Base-by-base conservation (phyloP, 371 early-diverging fungal species). In the Saksenaea oblongispora region DNA sequence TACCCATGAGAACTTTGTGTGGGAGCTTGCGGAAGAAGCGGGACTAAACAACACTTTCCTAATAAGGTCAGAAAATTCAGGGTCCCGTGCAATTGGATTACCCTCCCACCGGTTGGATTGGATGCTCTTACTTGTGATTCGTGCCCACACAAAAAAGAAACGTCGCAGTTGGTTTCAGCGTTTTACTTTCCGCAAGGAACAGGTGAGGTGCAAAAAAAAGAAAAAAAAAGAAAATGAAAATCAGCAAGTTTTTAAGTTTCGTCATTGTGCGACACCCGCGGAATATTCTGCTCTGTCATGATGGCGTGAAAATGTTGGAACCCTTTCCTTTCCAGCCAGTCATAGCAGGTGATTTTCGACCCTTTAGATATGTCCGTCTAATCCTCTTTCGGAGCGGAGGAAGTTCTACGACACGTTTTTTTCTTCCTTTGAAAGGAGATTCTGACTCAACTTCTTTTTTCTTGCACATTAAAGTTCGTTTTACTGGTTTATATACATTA, bases 291-390 rank as follows among this genome's bases (percentile, higher is more conserved):
- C 22, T 47, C 51, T 47, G 51, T 47, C 51, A 47, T 47, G 24
- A 47, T 47, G 51, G 51, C 51, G 51, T 47, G 51, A 47, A 47
- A 47, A 47, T 22, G 22, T 22, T 22, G 51, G 51, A 47, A 47
- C 51, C 51, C 51, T 47, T 47, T 18, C 18, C 22, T 8, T 47
- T 47, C 51, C 51, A 47, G 22, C 51, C 51, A 47, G 22, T 47
- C 51, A 47, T 22, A 47, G 51, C 51, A 47, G 51, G 51, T 47
- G 51, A 47, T 47, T 47, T 47, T 47, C 24, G 51, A 47, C 51
- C 51, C 51, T 47, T 47, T 22, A 5, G 7, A 17, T 22, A 22
- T 22, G 51, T 10, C 22, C 22, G 17, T 10, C 51, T 47, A 47
- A 47, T 4, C 51, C 51, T 9, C 22, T 47, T 47, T 47, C 11